Percentiles rank a stretch among this genome's conserved stretches.
Conservation (phyloP, 495 filamentous ascomycete species). For the Filosporella fistucella region DNA sequence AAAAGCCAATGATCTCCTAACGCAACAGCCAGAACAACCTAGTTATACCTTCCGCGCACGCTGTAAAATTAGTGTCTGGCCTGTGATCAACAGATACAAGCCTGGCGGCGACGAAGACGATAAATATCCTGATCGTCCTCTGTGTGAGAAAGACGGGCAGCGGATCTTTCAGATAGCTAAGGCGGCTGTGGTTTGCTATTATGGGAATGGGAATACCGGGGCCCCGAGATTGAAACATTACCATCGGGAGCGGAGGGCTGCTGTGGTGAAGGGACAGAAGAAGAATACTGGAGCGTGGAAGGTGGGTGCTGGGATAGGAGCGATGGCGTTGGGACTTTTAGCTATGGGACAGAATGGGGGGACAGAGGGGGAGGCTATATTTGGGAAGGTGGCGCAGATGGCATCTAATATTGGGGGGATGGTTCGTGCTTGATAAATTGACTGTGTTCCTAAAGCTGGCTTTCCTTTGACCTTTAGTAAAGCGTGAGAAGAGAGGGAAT, state of each 20-base stretch:
- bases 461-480: no score
- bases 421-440: no score
- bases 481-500: no score
- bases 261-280: conserved; percentile 7
- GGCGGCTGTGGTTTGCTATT: conserved; percentile 12
- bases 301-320: neutral
- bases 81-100: conserved; percentile 17
- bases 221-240: neutral
- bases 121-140: neutral
- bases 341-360: neutral
- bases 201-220: conserved; percentile 3
- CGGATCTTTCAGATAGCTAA: conserved; percentile 17
- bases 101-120: conserved; percentile 14
- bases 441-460: no score
- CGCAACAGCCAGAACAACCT: no score
- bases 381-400: neutral
- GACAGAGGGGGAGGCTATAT: neutral
- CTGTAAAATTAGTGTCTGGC: conserved; percentile 19
- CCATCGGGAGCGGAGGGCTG: no score
- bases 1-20: no score
- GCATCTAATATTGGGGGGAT: no score
- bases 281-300: neutral
- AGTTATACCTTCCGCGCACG: neutral
- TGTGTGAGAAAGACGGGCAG: conserved; percentile 8
- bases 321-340: neutral